Evolutionary conservation across 2,329 filamentous ascomycete species (phyloP).

Genomic region (Bretziella fagacearum): DNA sequence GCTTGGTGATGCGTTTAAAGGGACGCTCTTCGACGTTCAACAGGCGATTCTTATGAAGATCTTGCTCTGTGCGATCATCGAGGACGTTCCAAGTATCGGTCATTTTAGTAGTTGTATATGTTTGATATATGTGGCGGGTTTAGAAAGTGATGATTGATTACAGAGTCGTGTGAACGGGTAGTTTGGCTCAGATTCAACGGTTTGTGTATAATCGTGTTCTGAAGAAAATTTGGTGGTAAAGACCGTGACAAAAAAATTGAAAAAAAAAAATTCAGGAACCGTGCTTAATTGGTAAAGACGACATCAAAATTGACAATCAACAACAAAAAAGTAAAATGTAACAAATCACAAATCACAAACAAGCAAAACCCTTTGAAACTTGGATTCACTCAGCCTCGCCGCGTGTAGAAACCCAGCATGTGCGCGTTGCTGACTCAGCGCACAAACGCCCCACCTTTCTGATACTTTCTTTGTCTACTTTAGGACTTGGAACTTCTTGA

Average conservation of each 20-base stretch:
- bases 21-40: conserved; percentile 83
- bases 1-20: conserved; percentile 75
- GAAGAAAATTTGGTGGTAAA: too few species aligned
- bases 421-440: conserved; percentile 1
- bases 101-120: conserved; percentile 6
- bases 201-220: too few species aligned
- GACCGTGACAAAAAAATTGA: not conserved
- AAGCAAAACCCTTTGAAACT: not conserved
- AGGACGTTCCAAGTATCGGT: conserved; percentile 47
- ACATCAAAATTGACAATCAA: not conserved
- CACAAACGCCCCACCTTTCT: not conserved
- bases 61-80: conserved; percentile 60
- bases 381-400: not conserved
- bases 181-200: too few species aligned
- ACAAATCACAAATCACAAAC: not conserved
- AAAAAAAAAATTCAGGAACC: not conserved
- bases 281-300: too few species aligned
- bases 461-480: not conserved
- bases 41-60: conserved; percentile 73
- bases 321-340: not conserved
- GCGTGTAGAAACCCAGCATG: not conserved
- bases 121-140: not conserved
- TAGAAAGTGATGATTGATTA: not conserved
- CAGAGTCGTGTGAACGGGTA: not conserved
- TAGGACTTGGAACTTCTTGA: not conserved